Evolutionary conservation across 1,139 yeast species (phyloP), one percentile per base, ranked within the genome.

Genomic region (Diutina pseudorugosa): DNA sequence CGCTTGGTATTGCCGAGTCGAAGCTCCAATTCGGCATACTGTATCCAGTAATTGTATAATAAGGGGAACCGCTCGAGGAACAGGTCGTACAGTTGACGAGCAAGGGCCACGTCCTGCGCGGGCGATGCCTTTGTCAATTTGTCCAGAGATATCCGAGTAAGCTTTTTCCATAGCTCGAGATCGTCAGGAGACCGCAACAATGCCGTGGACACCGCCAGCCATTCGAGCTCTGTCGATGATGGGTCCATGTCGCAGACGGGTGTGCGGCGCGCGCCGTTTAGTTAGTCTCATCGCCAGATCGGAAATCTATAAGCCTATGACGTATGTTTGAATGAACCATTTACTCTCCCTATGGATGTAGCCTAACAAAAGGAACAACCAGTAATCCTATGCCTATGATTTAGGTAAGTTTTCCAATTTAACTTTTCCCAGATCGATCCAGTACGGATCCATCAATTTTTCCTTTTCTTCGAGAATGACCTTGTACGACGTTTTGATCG

Each of bases 401-500:
- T 36, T 54, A 3, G 57, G 55, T 23, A 57, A 48, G 47, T 56
- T 51, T 40, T 78, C 83, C 63, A 85, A 63, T 52, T 79, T 76
- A 12, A 86, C 85, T 61, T 78, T 83, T 11, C 90, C 90, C 51
- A 79, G 76, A 53, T 82, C 84, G 53, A 85, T 68, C 91, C 96
- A 86, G 57, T 76, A 77, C 40, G 90, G 93, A 63, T 89, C 95
- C 21, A 89, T 76, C 53, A 90, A 76, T 54, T 83, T 80, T 48
- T 84, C 89, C 59, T 70, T 76, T 57, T 83, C 87, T 57, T 87
- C 91, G 65, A 80, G 85, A 71, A 93, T 73, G 50, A 85, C 83
- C 67, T 87, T 87, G 66, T 89, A 93, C 51, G 95, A 85, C 2
- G 97, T 89, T 67, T 93, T 89, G 61, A 93, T 93, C 1, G 98